Evolutionary conservation across 176 grass and related monocot genomes (phyloP), one percentile per base, ranked within the genome.

Genomic region (Aegilops sharonensis): DNA sequence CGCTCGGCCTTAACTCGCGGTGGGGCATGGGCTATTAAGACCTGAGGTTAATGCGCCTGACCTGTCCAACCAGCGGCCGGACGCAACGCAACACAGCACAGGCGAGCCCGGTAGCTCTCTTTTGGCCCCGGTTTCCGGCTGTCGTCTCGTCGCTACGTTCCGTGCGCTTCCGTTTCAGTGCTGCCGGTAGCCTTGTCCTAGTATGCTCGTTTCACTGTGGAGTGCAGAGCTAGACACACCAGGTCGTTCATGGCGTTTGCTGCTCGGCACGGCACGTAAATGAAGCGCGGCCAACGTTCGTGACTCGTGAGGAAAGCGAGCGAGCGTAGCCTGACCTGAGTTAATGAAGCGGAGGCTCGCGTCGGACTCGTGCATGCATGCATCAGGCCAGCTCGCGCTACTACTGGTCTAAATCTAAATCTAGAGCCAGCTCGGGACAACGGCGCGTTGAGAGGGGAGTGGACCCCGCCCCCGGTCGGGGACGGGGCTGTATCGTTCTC

Each of bases 11-110:
- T 72, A 72, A n/a, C 47, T 56, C 61, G 76, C 2, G 37, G 48
- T 10, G 88, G 71, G 71, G 4, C 29, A 69, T 0, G 3, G 48
- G 35, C n/a, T 29, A 57, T 82, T 90, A 82, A 77, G 63, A 20
- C 47, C 21, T 6, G 30, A 0, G 36, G 3, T 84, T 32, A 86
- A 82, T 83, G 78, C 63, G 2, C 37, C 35, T 11, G 45, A 82
- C 37, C 23, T 1, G 23, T 11, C 34, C n/a, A 18, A 2, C 81
- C 11, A 42, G 13, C 21, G 11, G 15, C 74, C 73, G 63, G 11
- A 18, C 50, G 50, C 15, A 48, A 52, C 50, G 5, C 50, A 52
- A 52, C 48, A 5, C 48, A 17, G 17, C 45, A 14, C 45, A 17
- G 50, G 50, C 48, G 48, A 52, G 48, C 1, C 48, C 48, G 48